Evolutionary conservation across 768 basidiomycete genomes (phyloP), one percentile per base, ranked within the genome.

Genomic region (Sarcodon sp.): DNA sequence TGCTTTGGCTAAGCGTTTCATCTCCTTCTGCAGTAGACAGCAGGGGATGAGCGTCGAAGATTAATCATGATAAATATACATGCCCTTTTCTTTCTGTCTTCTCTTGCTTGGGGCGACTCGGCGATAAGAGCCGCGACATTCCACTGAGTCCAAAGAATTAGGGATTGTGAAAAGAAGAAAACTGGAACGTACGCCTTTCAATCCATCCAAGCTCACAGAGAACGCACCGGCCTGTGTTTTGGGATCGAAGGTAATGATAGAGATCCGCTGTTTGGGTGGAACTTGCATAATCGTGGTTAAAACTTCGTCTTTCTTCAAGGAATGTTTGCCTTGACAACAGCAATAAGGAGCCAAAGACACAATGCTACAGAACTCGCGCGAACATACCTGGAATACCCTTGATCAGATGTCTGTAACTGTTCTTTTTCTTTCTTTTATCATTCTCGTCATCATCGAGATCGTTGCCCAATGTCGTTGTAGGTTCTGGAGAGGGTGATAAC

Each of bases 281-380:
- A 71, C 68, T 54, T 75, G 69, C 68, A 87, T 83, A 53, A 77
- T 76, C 1, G 66, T 76, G 35, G 69, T 70, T 45, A 88, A 63
- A 61, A 77, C 85, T 50, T 82, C 78, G 55, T 88, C 85, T 61
- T 82, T 88, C 68, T 84, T 86, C 70, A 76, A 70, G 31, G 84
- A 83, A 53, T 87, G 85, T 61, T 87, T 87, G 50, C 85, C 81
- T 82, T 54, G 15, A 39, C 16, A 44, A 47, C 34, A 11, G 21
- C 13, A 34, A 31, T 33, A n/a, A 41, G 36, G 32, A 46, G 16
- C 41, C 35, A 11, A 16, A 27, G 9, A 27, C 33, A 11, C 21
- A 47, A 11, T 8, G 8, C 3, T 38, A 41, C 45, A 46, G 32
- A 38, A 31, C 44, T 46, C 13, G n/a, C 48, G 46, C 32, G 44